phyloP scores from a whole-genome alignment of 2,329 filamentous ascomycete species.

The Pseudopithomyces chartarum region DNA sequence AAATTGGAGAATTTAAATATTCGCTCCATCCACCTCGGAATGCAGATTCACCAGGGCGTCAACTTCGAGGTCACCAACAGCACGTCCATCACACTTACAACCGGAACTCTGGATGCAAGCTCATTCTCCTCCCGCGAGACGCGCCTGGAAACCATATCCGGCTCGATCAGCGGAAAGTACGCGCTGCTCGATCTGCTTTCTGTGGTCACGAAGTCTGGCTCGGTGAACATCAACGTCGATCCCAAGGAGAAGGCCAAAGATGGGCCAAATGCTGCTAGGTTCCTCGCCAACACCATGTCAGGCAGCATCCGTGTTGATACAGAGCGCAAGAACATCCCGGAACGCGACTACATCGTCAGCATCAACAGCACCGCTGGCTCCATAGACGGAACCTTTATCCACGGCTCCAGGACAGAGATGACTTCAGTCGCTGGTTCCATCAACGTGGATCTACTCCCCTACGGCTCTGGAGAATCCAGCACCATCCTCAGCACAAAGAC shows the following conservation, averaged over 20 bases:
- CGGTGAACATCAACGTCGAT: constrained; percentile 46
- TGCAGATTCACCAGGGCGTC: constrained; percentile 41
- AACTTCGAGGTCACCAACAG: constrained; percentile 38
- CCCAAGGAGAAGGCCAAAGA: constrained; percentile 41
- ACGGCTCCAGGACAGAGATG: constrained; percentile 46
- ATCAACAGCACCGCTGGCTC: constrained; percentile 46
- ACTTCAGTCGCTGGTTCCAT: constrained; percentile 45
- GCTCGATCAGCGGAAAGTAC: constrained; percentile 49
- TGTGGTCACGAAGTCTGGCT: constrained; percentile 48
- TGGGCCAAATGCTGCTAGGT: constrained; percentile 40
- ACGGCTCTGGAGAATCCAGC: constrained; percentile 28
- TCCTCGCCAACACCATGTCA: constrained; percentile 40
- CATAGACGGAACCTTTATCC: constrained; percentile 47
- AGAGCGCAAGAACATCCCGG: constrained; percentile 41
- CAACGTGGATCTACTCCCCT: constrained; percentile 45
- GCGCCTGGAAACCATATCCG: constrained; percentile 46
- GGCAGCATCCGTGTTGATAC: constrained; percentile 47
- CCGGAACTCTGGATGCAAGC: constrained; percentile 40
- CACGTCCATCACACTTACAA: constrained; percentile 40
- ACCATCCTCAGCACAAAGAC: constrained; percentile 42
- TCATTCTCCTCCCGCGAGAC: constrained; percentile 46
- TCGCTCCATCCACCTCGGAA: constrained; percentile 43
- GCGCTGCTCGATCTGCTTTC: constrained; percentile 47
- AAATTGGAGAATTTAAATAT: constrained; percentile 42
- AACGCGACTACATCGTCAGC: constrained; percentile 48